A percentile compares a stretch with the other conserved stretches of the same genome.
phyloP scores from a whole-genome alignment of 371 early-diverging fungal species.

The Entomophthora muscae region DNA sequence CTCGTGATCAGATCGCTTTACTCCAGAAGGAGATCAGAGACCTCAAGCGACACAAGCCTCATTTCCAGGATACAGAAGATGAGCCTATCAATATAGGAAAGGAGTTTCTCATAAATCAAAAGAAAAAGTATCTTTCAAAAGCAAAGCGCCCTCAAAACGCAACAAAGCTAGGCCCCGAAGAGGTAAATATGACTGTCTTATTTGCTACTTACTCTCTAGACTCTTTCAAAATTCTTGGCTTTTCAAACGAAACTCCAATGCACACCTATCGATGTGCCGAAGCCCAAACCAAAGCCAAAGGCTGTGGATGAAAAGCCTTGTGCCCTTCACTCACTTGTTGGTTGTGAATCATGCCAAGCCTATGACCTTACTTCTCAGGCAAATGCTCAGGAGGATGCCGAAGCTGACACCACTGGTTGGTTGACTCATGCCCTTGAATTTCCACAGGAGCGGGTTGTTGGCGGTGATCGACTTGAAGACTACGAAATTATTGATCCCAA shows the following conservation, averaged over 20 bases:
- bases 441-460: constrained; percentile 35
- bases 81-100: background rate
- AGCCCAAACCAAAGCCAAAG: constrained; percentile 14
- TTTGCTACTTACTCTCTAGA: no score
- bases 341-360: constrained; percentile 39
- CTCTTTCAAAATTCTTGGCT: background rate
- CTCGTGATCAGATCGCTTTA: constrained; percentile 1
- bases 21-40: constrained; percentile 23
- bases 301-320: constrained; percentile 24
- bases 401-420: constrained; percentile 34
- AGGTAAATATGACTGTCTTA: background rate
- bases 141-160: background rate
- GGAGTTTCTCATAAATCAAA: background rate
- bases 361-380: constrained; percentile 10
- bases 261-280: constrained; percentile 11
- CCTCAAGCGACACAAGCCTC: constrained; percentile 10
- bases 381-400: constrained; percentile 13
- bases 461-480: constrained; percentile 43
- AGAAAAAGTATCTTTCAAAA: background rate
- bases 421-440: constrained; percentile 46
- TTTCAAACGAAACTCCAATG: constrained; percentile 9
- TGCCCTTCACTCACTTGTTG: constrained; percentile 35
- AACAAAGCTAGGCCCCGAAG: background rate
- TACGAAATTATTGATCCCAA: constrained; percentile 57
- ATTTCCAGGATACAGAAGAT: background rate